Percentiles rank a stretch among this genome's conserved stretches.
phyloP scores from a whole-genome alignment of 257 asterid genomes.

The Nicotiana tomentosiformis region DNA sequence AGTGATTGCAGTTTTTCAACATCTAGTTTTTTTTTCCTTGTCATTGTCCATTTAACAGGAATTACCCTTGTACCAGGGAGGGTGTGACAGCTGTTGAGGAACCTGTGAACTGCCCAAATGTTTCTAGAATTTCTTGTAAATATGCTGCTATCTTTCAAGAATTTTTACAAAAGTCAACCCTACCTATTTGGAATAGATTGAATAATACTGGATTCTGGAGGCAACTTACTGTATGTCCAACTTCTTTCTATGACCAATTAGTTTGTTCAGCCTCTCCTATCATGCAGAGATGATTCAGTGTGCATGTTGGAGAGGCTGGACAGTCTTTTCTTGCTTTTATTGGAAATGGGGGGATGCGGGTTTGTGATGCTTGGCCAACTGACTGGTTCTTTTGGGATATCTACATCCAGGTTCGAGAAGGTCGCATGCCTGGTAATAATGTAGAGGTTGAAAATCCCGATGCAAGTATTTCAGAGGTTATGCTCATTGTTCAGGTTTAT shows the following conservation, averaged over 20 bases:
- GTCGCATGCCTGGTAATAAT: constrained; percentile 46
- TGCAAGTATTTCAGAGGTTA: constrained; percentile 54
- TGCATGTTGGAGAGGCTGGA: not conserved
- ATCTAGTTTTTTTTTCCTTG: not conserved
- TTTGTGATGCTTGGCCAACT: not conserved
- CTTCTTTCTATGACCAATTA: not conserved
- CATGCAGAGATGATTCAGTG: not conserved
- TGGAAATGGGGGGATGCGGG: not conserved
- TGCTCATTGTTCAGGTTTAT: constrained; percentile 94
- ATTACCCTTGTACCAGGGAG: constrained; percentile 50
- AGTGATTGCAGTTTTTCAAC: not conserved
- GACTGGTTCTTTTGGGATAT: not conserved
- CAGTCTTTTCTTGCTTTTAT: not conserved
- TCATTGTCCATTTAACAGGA: constrained; percentile 1
- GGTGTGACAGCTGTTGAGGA: constrained; percentile 99
- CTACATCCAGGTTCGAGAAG: constrained; percentile 80
- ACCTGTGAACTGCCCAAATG: constrained; percentile 80
- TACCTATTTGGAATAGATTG: constrained; percentile 92
- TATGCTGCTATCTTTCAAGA: constrained; percentile 83
- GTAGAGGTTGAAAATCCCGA: constrained; percentile 43
- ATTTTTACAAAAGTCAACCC: constrained; percentile 52
- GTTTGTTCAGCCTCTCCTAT: not conserved
- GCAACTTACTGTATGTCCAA: constrained; percentile 68
- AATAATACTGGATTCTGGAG: constrained; percentile 98
- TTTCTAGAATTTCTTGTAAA: constrained; percentile 65